These are phyloP conservation scores for Brassica carinata DNA, from an alignment of 345 rosid genomes.

Conservation along the genomic window DNA sequence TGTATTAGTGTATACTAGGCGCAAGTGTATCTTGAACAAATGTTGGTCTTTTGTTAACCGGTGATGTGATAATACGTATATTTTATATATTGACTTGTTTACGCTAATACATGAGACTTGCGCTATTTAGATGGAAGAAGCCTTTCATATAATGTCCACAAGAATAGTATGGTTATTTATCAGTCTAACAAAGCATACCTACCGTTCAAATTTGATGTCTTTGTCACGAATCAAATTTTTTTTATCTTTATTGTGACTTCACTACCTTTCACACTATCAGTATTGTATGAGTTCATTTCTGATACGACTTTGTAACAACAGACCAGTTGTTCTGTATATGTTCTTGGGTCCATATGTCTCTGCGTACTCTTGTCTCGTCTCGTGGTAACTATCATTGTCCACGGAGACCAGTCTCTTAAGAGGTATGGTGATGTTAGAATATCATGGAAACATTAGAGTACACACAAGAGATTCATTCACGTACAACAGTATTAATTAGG, in stretches of 20 bases:
- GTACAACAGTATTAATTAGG: neutral
- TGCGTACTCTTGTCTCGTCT: neutral
- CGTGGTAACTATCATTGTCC: conserved; percentile 6
- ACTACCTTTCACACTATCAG: neutral
- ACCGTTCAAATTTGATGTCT: conserved; percentile 1
- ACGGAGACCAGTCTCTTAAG: neutral
- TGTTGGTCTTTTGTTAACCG: neutral
- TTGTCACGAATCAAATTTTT: neutral
- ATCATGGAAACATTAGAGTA: neutral
- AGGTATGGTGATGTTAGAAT: neutral
- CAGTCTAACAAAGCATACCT: neutral
- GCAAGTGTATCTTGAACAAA: neutral
- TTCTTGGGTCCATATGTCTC: neutral
- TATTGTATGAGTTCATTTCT: neutral
- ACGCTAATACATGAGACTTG: neutral
- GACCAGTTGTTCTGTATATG: neutral
- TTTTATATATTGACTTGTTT: neutral
- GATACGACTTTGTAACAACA: conserved; percentile 1
- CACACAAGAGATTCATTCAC: neutral
- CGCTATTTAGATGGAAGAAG: neutral
- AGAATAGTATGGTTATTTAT: neutral
- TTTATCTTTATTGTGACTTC: neutral
- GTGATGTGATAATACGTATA: neutral
- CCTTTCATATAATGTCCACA: neutral
- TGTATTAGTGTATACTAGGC: neutral